These are phyloP conservation scores for Vitis rupestris DNA, from an alignment of 164 flowering plant genomes.

Conservation along the genomic window DNA sequence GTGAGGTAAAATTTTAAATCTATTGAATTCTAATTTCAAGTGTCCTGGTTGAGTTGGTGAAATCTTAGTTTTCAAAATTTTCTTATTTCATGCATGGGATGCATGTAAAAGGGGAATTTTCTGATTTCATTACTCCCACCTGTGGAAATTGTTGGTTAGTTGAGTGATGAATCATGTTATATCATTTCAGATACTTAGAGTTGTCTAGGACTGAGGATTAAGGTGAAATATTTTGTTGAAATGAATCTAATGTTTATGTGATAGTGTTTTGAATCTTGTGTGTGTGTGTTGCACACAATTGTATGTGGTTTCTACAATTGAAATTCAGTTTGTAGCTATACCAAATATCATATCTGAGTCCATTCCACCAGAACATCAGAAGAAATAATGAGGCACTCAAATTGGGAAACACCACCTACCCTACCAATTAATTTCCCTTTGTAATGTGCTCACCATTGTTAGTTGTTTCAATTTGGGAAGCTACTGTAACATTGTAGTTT, in stretches of 20 bases:
- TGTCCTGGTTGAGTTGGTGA: slow-evolving; percentile 9
- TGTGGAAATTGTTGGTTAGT: slow-evolving; percentile 10
- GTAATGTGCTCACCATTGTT: too few relatives aligned
- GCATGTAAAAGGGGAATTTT: slow-evolving; percentile 18
- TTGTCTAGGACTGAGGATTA: slow-evolving; percentile 9
- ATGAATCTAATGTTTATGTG: slow-evolving; percentile 11
- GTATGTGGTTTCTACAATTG: too few relatives aligned
- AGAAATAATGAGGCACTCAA: too few relatives aligned
- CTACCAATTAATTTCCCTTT: too few relatives aligned
- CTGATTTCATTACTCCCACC: slow-evolving; percentile 14
- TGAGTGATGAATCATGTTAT: slow-evolving; percentile 12
- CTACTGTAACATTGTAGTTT: too few relatives aligned
- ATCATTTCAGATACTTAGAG: slow-evolving; percentile 12
- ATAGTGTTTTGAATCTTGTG: neutral
- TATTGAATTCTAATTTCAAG: slow-evolving; percentile 16
- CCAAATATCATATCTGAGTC: too few relatives aligned
- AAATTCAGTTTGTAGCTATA: too few relatives aligned
- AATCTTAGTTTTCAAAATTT: slow-evolving; percentile 15
- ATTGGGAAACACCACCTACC: too few relatives aligned
- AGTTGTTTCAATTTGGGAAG: too few relatives aligned
- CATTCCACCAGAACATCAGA: too few relatives aligned
- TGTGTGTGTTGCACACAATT: too few relatives aligned
- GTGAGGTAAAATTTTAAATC: slow-evolving; percentile 45
- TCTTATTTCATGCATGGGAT: slow-evolving; percentile 16
- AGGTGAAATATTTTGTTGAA: slow-evolving; percentile 10